Evolutionary conservation across 2,329 filamentous ascomycete genomes (phyloP), one percentile per base, ranked within the genome.

Genomic region (Trichoderma citrinoviride): DNA sequence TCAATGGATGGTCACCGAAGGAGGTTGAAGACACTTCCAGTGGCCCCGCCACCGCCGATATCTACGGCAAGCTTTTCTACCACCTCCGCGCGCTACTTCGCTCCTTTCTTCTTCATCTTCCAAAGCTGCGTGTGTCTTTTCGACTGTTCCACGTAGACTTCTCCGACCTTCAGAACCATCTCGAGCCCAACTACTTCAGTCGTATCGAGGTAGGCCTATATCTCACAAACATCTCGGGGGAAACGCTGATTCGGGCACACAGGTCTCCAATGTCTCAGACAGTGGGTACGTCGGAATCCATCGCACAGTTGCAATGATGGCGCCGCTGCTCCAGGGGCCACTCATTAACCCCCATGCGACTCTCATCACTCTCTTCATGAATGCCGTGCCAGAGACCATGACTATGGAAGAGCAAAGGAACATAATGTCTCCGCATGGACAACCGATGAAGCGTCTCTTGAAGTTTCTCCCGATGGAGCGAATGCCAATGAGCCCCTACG

Each of bases 231-330:
- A 5, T 7, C 27, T 23, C n/a, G 4, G n/a, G 7, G n/a, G n/a
- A 7, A 7, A 23, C 54, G 7, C 52, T 64, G 7, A 64, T 19
- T 15, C 43, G 7, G 3, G 19, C n/a, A n/a, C 1, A n/a, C 7
- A 64, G 61, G 52, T 56, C n/a, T 49, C 61, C 19, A 64, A 64
- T 14, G n/a, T 52, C 17, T 14, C 41, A 19, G 61, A 64, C 33
- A 15, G 5, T 14, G 17, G 52, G 5, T 27, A 50, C n/a, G 17
- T 54, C 12, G 61, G 61, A 3, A 14, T 25, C 0, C 27, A 27
- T 6, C 8, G 12, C 7, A 64, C 61, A 23, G 17, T 54, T 10
- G 21, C 5, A 5, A 10, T 10, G 15, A 25, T 64, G 37, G 52
- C 7, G 1, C 23, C 29, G 1, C 23, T 64, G 2, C 37, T 64